These are phyloP conservation scores for Microdochium nivale DNA, from an alignment of 2,329 filamentous ascomycete genomes.

Conservation along the genomic window DNA sequence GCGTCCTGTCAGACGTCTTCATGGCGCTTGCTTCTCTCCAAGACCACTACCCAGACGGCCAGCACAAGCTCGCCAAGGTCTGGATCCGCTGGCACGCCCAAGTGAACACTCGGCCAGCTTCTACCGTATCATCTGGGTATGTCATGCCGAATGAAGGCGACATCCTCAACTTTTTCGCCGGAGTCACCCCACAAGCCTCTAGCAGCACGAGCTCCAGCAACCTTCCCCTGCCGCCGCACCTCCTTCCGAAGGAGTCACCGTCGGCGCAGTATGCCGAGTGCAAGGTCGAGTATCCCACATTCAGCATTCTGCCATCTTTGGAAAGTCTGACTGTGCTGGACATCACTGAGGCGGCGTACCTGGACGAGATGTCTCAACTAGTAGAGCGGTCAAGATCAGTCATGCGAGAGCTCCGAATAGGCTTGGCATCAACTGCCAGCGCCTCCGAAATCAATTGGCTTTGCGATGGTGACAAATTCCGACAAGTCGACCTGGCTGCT, in stretches of 20 bases:
- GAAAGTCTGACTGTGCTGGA: constrained; percentile 71
- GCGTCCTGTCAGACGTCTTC: constrained; percentile 73
- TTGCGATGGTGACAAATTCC: constrained; percentile 29
- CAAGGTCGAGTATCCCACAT: constrained; percentile 68
- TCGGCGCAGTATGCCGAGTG: constrained; percentile 42
- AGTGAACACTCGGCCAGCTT: constrained; percentile 30
- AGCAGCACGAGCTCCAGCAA: constrained; percentile 13
- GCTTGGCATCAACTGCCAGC: constrained; percentile 36
- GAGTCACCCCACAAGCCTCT: constrained; percentile 8
- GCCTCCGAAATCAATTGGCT: background rate
- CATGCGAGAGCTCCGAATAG: constrained; percentile 64
- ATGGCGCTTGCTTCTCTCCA: constrained; percentile 66
- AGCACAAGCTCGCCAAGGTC: constrained; percentile 60
- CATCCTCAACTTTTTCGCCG: constrained; percentile 13
- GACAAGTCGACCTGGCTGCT: constrained; percentile 54
- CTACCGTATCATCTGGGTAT: constrained; percentile 15
- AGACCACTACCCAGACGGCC: constrained; percentile 47
- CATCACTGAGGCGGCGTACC: constrained; percentile 73
- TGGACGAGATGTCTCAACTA: constrained; percentile 74
- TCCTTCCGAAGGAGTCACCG: constrained; percentile 19
- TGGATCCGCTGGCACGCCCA: constrained; percentile 85
- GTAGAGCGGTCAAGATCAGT: constrained; percentile 60
- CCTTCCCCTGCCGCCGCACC: constrained; percentile 12
- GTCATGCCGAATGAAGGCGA: constrained; percentile 14
- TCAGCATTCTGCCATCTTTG: constrained; percentile 67